These are phyloP conservation scores for Fusarium sp. DNA, from an alignment of 2,329 filamentous ascomycete species.

Conservation along the genomic window DNA sequence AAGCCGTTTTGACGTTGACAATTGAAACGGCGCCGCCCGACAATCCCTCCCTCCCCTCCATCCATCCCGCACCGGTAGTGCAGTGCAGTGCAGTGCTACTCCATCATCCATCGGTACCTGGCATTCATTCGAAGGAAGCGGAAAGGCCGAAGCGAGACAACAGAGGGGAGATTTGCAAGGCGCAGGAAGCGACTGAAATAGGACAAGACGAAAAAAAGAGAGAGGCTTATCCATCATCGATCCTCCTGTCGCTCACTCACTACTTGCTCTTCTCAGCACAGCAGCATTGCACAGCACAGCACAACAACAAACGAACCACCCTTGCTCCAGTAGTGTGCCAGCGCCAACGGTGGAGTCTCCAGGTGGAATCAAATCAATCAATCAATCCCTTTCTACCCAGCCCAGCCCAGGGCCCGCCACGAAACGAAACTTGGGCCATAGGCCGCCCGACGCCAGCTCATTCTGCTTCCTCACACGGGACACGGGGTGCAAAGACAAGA, in stretches of 20 bases:
- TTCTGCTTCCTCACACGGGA: conserved; percentile 15
- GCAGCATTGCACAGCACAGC: background rate
- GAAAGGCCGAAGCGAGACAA: background rate
- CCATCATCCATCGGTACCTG: background rate
- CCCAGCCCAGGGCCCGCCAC: conserved; percentile 17
- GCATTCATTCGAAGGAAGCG: background rate
- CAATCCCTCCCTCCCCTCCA: conserved; percentile 6
- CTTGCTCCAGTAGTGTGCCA: conserved; percentile 13
- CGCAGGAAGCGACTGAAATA: conserved; percentile 10
- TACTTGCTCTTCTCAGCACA: background rate
- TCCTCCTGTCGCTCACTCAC: background rate
- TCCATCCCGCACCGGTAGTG: background rate
- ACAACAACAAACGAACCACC: background rate
- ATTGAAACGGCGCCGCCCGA: conserved; percentile 16
- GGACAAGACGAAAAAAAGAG: background rate
- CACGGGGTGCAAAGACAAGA: background rate
- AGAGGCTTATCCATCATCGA: background rate
- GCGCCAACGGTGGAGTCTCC: conserved; percentile 25
- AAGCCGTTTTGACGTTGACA: conserved; percentile 5
- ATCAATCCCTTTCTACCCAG: conserved; percentile 8
- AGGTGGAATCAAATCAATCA: conserved; percentile 18
- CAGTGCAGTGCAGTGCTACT: background rate
- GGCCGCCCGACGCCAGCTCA: conserved; percentile 13
- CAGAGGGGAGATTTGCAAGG: background rate
- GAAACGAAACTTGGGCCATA: conserved; percentile 43